phyloP scores from a whole-genome alignment of 208 protist genomes.

The Leishmania lainsoni region DNA sequence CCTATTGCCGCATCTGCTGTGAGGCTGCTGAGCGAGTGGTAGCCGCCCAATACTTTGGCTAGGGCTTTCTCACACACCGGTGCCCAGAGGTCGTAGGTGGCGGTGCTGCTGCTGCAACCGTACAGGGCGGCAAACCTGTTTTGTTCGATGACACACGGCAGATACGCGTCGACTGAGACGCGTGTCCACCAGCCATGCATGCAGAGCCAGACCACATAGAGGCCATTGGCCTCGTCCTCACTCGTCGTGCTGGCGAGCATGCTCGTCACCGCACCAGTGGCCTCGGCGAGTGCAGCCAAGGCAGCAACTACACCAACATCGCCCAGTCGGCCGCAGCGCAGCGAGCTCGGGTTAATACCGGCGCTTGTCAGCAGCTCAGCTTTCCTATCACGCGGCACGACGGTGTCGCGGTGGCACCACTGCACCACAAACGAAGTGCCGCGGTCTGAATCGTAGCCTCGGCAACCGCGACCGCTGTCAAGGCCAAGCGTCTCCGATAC shows the following conservation, averaged over 20 bases:
- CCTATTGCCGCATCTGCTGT: conserved; percentile 33
- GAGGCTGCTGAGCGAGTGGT: conserved; percentile 37
- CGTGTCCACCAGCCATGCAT: conserved; percentile 52
- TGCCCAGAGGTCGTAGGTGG: conserved; percentile 62
- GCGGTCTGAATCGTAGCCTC: conserved; percentile 18
- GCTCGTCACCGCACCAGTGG: conserved; percentile 47
- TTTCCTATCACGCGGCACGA: conserved; percentile 15
- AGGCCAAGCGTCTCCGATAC: conserved; percentile 44
- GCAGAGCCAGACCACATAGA: conserved; percentile 60
- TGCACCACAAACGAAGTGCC: conserved; percentile 30
- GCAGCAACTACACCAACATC: conserved; percentile 60
- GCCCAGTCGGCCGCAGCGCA: conserved; percentile 38
- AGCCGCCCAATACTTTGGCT: conserved; percentile 69
- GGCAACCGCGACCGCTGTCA: conserved; percentile 16
- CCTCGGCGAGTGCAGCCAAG: conserved; percentile 66
- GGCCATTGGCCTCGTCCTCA: conserved; percentile 41
- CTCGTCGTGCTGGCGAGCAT: conserved; percentile 49
- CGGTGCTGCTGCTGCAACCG: conserved; percentile 36
- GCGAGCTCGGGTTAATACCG: conserved; percentile 40
- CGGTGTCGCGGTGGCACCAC: conserved; percentile 27
- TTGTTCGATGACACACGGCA: conserved; percentile 50
- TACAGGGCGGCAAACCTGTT: conserved; percentile 19
- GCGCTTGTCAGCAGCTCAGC: conserved; percentile 31
- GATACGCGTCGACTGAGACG: conserved; percentile 56
- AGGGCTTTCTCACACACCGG: conserved; percentile 80